phyloP scores from a whole-genome alignment of 192 early-diverging fungal species.

The Jimgerdemannia flammicorona region DNA sequence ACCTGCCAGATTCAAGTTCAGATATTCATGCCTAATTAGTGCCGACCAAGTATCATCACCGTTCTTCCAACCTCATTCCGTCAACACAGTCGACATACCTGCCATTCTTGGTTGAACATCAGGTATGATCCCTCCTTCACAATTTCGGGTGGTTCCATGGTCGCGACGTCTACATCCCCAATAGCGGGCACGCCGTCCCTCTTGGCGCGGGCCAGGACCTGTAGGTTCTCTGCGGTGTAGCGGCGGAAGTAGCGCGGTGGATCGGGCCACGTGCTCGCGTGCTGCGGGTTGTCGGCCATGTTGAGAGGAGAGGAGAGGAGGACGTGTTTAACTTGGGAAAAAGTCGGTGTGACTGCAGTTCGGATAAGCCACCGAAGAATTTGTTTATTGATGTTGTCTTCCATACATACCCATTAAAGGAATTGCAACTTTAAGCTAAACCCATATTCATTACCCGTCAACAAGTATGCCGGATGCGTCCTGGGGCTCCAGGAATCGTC shows the following conservation, averaged over 20 bases:
- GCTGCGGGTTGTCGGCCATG: not conserved
- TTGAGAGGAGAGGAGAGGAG: too few species aligned
- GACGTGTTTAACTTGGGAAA: too few species aligned
- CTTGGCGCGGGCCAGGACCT: slow-evolving; percentile 16
- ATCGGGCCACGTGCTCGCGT: slow-evolving; percentile 52
- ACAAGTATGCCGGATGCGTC: slow-evolving; percentile 11
- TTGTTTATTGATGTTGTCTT: too few species aligned
- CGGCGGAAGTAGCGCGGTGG: slow-evolving; percentile 64
- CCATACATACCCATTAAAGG: not conserved
- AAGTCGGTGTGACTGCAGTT: too few species aligned
- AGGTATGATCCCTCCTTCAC: slow-evolving; percentile 51
- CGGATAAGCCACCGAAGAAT: too few species aligned
- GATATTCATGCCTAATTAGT: too few species aligned
- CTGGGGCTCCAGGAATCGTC: slow-evolving; percentile 12
- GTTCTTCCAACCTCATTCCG: not conserved
- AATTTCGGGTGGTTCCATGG: slow-evolving; percentile 52
- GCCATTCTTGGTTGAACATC: slow-evolving; percentile 69
- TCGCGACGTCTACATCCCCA: slow-evolving; percentile 36
- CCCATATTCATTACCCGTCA: slow-evolving; percentile 5
- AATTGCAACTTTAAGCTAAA: not conserved
- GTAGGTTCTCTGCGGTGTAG: slow-evolving; percentile 62
- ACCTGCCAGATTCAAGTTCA: slow-evolving; percentile 21
- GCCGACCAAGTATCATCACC: not conserved
- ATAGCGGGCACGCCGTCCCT: slow-evolving; percentile 12
- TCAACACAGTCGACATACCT: slow-evolving; percentile 32